Conservation (phyloP, 345 rosid genomes). For the Linum trigynum region DNA sequence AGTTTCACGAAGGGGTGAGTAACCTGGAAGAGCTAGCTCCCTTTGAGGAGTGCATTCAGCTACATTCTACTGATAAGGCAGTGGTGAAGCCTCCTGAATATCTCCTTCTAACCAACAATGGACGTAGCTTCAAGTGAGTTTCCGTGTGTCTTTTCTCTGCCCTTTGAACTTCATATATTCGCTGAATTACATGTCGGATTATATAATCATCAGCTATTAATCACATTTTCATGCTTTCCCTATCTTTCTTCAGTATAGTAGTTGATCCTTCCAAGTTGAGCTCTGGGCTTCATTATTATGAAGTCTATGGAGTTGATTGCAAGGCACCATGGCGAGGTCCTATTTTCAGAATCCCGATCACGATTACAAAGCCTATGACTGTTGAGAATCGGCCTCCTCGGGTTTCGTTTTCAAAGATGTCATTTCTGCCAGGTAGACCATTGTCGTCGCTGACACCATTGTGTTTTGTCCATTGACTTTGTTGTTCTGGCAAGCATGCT, state of each 20-base stretch:
- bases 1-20: conserved; percentile 92
- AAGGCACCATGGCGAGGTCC: conserved; percentile 92
- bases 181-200: not conserved
- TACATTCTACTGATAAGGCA: conserved; percentile 57
- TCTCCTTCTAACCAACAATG: conserved; percentile 81
- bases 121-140: conserved; percentile 92
- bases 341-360: conserved; percentile 77
- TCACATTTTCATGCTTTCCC: conserved; percentile 3
- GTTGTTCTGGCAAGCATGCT: not conserved
- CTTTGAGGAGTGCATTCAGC: conserved; percentile 81
- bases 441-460: not conserved
- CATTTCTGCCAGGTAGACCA: conserved; percentile 59
- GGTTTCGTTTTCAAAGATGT: conserved; percentile 61
- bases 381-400: conserved; percentile 55
- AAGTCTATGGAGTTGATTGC: conserved; percentile 89
- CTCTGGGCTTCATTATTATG: conserved; percentile 81
- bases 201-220: not conserved
- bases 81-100: conserved; percentile 77
- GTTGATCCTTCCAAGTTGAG: conserved; percentile 81
- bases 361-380: conserved; percentile 69
- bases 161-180: not conserved
- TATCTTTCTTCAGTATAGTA: conserved; percentile 55
- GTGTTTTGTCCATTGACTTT: not conserved
- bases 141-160: conserved; percentile 11
- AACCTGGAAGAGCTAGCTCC: conserved; percentile 86